Evolutionary conservation across 106 monocot genomes (phyloP).

Genomic region (Allium sativum): DNA sequence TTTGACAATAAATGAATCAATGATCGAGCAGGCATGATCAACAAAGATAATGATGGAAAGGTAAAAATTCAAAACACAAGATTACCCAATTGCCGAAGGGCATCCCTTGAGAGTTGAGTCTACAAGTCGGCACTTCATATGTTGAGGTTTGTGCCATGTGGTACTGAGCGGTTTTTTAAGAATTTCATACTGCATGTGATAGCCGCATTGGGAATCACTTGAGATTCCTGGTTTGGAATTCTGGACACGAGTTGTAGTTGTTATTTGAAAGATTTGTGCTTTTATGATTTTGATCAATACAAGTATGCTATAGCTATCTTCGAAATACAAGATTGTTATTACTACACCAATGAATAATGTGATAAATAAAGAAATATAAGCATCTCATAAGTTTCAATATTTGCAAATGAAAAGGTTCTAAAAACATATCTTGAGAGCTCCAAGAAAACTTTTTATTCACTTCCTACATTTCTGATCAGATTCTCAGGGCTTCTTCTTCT

Average conservation of each 20-base stretch:
- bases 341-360: too few species aligned
- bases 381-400: too few species aligned
- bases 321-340: too few species aligned
- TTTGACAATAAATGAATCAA: neutral
- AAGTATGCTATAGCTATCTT: too few species aligned
- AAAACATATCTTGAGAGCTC: too few species aligned
- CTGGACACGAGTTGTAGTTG: neutral
- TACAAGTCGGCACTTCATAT: slow-evolving; percentile 1
- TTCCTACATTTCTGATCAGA: too few species aligned
- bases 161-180: slow-evolving; percentile 3
- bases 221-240: slow-evolving; percentile 3
- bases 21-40: too few species aligned
- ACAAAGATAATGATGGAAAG: neutral
- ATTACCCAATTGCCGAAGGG: neutral
- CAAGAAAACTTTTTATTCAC: too few species aligned
- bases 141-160: slow-evolving; percentile 4
- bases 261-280: neutral
- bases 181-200: neutral
- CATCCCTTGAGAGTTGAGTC: slow-evolving; percentile 1
- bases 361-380: too few species aligned
- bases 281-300: too few species aligned
- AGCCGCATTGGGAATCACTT: neutral
- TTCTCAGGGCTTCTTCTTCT: too few species aligned
- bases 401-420: too few species aligned
- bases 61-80: neutral